Percentiles rank a stretch among this genome's conserved stretches.
Evolutionary conservation across 495 filamentous ascomycete species (phyloP).

Genomic region (Neurospora sp.): DNA sequence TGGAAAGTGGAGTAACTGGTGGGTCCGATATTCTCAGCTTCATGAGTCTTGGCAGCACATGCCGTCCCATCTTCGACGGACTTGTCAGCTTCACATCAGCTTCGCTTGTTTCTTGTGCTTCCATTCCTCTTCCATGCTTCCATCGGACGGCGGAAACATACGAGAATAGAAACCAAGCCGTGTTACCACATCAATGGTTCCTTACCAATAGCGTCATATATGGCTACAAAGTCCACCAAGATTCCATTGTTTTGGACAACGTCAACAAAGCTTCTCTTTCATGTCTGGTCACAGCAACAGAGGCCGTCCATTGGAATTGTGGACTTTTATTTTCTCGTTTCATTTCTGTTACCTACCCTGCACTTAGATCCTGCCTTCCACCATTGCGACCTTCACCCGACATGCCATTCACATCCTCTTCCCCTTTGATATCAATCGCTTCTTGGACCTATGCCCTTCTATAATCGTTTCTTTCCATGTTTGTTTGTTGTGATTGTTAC

Average conservation of each 20-base stretch:
- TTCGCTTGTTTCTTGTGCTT: not conserved
- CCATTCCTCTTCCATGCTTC: not conserved
- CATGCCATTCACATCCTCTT: not conserved
- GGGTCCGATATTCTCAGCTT: not conserved
- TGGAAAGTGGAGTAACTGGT: not conserved
- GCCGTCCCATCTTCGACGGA: not conserved
- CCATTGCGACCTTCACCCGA: not conserved
- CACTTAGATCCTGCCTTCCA: not conserved
- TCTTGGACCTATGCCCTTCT: not conserved
- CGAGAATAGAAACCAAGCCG: not conserved
- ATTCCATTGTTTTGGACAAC: not conserved
- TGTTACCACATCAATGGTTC: not conserved
- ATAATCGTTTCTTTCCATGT: not conserved
- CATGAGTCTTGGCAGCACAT: not conserved
- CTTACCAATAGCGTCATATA: not conserved
- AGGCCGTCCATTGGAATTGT: not conserved
- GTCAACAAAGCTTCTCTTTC: not conserved
- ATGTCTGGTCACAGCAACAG: not conserved
- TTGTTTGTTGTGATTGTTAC: not conserved
- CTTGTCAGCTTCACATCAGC: not conserved
- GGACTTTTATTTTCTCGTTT: not conserved
- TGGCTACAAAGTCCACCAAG: not conserved
- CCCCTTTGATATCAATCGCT: not conserved
- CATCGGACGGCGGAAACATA: not conserved
- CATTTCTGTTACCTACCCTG: not conserved